Base-by-base conservation (phyloP, 2,329 filamentous ascomycete species). In the Claviceps purpurea region DNA sequence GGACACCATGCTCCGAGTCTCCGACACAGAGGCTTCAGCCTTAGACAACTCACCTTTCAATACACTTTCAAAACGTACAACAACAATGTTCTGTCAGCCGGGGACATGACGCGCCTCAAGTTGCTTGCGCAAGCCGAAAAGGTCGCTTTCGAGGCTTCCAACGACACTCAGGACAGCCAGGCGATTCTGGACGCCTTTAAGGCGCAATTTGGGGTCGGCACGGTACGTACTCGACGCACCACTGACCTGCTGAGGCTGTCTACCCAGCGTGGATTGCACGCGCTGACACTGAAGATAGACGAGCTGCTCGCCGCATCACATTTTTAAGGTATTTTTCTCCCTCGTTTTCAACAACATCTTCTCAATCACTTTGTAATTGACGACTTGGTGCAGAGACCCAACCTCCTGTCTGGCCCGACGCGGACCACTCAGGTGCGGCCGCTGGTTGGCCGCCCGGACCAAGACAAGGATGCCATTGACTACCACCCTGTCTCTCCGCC, bases 121-220 rank as follows among this genome's bases (percentile, higher is more conserved):
- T 62, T 59, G 57, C 57, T 67, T 39, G 53, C 48, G 46, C 56
- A 61, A 47, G 64, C 63, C 4, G 64, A 63, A 20, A 56, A 59
- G 13, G 58, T 41, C 16, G 47, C 56, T 3, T 47, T 62, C 7
- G 57, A 64, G 5, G 67, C 64, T 50, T 60, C 54, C 52, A 60
- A 64, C 54, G 70, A 71, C 51, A 67, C 69, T 7, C 71, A 73
- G 56, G 71, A 74, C 58, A 74, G 69, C 62, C 71, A 73, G 60
- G 60, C 63, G 26, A 61, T 74, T 26, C 56, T 70, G 2, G 64
- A 68, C 39, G 62, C 62, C 52, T 64, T 71, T 56, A 66, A 65
- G 55, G 62, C 60, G 20, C 61, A 68, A 53, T 67, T 71, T 53
- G 70, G 68, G 52, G 61, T 69, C 16, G 66, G 62, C 47, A 59